Evolutionary conservation across 345 rosid genomes (phyloP), one percentile per base, ranked within the genome.

Genomic region (Ceriops zippeliana): DNA sequence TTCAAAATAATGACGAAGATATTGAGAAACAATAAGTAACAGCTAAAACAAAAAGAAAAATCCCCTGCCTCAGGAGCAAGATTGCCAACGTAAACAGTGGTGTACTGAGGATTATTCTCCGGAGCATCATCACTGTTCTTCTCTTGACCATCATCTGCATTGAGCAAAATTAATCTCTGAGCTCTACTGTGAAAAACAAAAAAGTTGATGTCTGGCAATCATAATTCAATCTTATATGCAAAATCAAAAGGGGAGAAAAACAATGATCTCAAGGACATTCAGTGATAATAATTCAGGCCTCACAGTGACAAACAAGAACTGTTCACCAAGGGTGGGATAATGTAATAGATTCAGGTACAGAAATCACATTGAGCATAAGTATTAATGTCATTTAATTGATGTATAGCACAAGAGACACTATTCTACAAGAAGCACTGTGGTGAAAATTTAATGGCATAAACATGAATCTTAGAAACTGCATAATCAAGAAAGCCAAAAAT

Each of bases 31-130:
- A 42, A 42, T 13, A 42, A 42, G 1, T 42, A 42, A 42, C 19
- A 42, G 17, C 49, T 13, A 42, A 2, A 42, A 42, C 17, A 42
- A 3, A 13, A 17, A 13, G 17, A 42, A 42, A 42, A 42, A 1
- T 28, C 59, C 59, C 84, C 74, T 70, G 67, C 97, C 92, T 91
- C 92, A 3, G 92, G 86, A 67, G 92, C 91, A 69, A 91, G 87
- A 80, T 89, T 91, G 68, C 97, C 96, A 61, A 91, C 96, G 68
- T 89, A 91, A 27, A 91, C 96, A 76, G 97, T 91, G 52, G 96
- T 91, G 72, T 80, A 89, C 66, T 84, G 92, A 65, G 91, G 87
- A 74, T 89, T 91, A 72, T 86, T 91, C 69, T 91, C 96, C 20
- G 91, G 96, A 71, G 90, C 87, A 64, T 91, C 97, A 64, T 32